Conservation (phyloP, 345 rosid genomes). For the Arabidopsis arenosa region DNA sequence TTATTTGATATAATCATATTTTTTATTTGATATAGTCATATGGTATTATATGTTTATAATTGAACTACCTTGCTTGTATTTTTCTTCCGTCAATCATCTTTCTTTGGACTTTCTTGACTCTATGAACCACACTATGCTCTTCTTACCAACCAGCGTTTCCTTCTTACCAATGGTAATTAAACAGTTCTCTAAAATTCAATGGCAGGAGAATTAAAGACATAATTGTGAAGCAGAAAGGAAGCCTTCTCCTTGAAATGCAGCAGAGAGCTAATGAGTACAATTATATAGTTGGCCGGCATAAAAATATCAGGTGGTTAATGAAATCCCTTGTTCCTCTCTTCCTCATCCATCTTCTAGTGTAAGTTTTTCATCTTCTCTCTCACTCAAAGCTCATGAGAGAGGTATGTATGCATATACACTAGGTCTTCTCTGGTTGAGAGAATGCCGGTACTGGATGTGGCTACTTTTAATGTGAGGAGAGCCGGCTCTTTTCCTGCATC, state of each 20-base stretch:
- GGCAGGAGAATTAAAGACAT: slow-evolving; percentile 82
- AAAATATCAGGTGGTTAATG: slow-evolving; percentile 66
- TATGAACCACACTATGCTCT: slow-evolving; percentile 16
- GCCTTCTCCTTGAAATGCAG: slow-evolving; percentile 97
- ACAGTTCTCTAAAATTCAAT: slow-evolving; percentile 27
- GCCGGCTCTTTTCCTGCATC: slow-evolving; percentile 74
- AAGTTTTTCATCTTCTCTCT: slow-evolving; percentile 13
- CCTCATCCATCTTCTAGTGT: slow-evolving; percentile 20
- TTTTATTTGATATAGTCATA: too few species aligned
- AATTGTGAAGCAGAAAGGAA: slow-evolving; percentile 74
- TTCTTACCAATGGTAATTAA: slow-evolving; percentile 23
- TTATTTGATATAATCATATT: slow-evolving; percentile 14
- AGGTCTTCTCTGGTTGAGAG: slow-evolving; percentile 93
- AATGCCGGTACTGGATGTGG: slow-evolving; percentile 99
- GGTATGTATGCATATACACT: slow-evolving; percentile 49
- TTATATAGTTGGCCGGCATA: slow-evolving; percentile 86
- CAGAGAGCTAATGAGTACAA: slow-evolving; percentile 94
- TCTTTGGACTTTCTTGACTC: slow-evolving; percentile 14
- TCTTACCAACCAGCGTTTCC: slow-evolving; percentile 2
- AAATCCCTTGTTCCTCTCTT: slow-evolving; percentile 3
- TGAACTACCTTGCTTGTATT: slow-evolving; percentile 14
- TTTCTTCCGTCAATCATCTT: slow-evolving; percentile 13
- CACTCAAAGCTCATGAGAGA: slow-evolving; percentile 34
- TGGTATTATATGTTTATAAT: background rate
- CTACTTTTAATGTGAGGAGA: slow-evolving; percentile 87